Percentiles rank a stretch among this genome's conserved stretches.
Conservation (phyloP, 1,284 basidiomycete genomes). For the Cutaneotrichosporon spelunceum region DNA sequence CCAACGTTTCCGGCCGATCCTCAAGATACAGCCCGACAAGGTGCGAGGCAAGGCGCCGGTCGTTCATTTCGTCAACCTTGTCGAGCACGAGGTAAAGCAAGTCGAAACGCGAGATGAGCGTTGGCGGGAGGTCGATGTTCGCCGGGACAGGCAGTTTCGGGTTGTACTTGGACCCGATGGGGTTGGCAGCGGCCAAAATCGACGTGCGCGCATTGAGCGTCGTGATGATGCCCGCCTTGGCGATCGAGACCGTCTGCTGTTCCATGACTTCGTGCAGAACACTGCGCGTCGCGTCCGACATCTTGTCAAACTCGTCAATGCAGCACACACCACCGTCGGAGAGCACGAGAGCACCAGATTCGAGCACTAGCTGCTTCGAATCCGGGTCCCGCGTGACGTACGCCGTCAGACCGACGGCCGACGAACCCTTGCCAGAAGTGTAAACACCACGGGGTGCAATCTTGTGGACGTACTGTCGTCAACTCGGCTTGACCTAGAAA, state of each 20-base stretch:
- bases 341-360: conserved; percentile 89
- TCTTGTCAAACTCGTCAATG: conserved; percentile 99
- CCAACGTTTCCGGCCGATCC: conserved; percentile 69
- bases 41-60: conserved; percentile 88
- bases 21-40: conserved; percentile 91
- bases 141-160: conserved; percentile 78
- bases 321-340: conserved; percentile 98
- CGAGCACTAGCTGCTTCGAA: conserved; percentile 93
- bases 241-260: conserved; percentile 99
- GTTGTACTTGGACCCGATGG: conserved; percentile 94
- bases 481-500: not conserved
- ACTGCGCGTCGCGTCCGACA: conserved; percentile 93
- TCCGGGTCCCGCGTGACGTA: conserved; percentile 98
- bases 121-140: conserved; percentile 88
- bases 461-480: conserved; percentile 87
- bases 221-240: conserved; percentile 99
- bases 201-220: conserved; percentile 97
- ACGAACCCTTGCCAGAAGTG: conserved; percentile 95
- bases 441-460: conserved; percentile 96
- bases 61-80: conserved; percentile 83
- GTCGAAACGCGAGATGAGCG: conserved; percentile 96
- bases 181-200: conserved; percentile 94
- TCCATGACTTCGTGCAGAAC: conserved; percentile 99
- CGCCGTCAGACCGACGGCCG: conserved; percentile 95
- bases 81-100: conserved; percentile 96